Base-by-base conservation (phyloP, 768 basidiomycete genomes). In the Atractiella rhizophila region DNA sequence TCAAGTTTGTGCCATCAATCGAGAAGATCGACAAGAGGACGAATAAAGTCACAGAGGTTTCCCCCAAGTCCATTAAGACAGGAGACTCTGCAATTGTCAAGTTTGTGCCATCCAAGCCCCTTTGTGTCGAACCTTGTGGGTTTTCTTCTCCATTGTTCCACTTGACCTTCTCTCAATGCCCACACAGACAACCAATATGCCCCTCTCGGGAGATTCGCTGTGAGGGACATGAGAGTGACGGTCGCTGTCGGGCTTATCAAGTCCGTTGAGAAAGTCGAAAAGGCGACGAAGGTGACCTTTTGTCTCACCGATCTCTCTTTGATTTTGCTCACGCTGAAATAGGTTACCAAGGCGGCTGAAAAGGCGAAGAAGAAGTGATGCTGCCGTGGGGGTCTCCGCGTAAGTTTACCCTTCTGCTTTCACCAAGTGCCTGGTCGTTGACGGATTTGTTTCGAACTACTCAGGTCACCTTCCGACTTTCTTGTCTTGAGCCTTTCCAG, bases 1-100 rank as follows among this genome's bases (percentile, higher is more conserved):
- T 83, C 67, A 91, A 91, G 67, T 78, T 91, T 49, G n/a, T n/a
- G 77, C 75, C 66, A 76, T 77, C 48, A 74, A 86, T 86, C 57
- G 85, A 96, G 73, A 98, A 91, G 74, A 88, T 98, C 60, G 91
- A 96, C 67, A 81, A 91, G 61, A 82, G 88, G 61, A 76, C 79
- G 59, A 88, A 88, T 63, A 94, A 94, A 68, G 68, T 70, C 37
- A 69, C 91, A 44, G 86, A 91, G 68, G 71, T 76, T 30, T 91
- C 85, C 72, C 74, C 76, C 59, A 15, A 10, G 25, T 40, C 30
- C 4, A 11, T 29, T 18, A 16, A 10, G 21, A 39, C 27, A n/a
- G 37, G 21, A 15, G 23, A 28, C 12, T 10, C 26, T 12, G 19
- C 28, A 20, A 9, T 28, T 21, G 7, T 7, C 12, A 18, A 30